Evolutionary conservation across 352 stramenopile species (phyloP).

Genomic region (Globisporangium acanthophoron): DNA sequence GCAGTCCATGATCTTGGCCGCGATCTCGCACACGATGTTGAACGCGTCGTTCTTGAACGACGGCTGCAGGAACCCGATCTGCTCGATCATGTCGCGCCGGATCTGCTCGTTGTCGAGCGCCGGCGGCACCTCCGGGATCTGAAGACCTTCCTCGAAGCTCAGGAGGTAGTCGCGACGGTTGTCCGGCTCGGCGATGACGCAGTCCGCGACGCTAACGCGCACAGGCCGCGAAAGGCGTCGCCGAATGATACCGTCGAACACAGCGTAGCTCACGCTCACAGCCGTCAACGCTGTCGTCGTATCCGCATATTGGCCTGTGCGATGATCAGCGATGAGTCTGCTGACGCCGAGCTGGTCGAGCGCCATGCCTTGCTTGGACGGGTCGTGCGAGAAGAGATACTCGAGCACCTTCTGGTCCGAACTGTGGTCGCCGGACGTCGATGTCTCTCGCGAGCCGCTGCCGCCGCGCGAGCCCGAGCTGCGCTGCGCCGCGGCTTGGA

Average conservation of each 20-base stretch:
- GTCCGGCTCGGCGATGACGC: constrained; percentile 18
- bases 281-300: background rate
- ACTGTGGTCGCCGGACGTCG: constrained; percentile 10
- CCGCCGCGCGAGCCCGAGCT: constrained; percentile 6
- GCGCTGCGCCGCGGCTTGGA: constrained; percentile 13
- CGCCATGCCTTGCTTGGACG: constrained; percentile 20
- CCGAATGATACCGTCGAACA: constrained; percentile 20
- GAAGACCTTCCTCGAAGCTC: constrained; percentile 27
- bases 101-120: constrained; percentile 16
- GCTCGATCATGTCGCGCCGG: constrained; percentile 19
- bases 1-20: constrained; percentile 29
- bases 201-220: constrained; percentile 17
- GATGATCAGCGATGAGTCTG: background rate
- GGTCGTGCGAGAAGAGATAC: constrained; percentile 28
- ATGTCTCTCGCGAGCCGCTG: constrained; percentile 10
- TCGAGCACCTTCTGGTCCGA: constrained; percentile 25
- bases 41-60: constrained; percentile 16
- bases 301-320: background rate
- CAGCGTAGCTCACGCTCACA: constrained; percentile 9
- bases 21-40: constrained; percentile 25
- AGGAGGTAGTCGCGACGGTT: constrained; percentile 21
- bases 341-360: constrained; percentile 22
- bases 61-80: constrained; percentile 16
- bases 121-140: constrained; percentile 20
- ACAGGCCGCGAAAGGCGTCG: constrained; percentile 6